Base-by-base conservation (phyloP, 257 asterid species). In the Plantago ovata region DNA sequence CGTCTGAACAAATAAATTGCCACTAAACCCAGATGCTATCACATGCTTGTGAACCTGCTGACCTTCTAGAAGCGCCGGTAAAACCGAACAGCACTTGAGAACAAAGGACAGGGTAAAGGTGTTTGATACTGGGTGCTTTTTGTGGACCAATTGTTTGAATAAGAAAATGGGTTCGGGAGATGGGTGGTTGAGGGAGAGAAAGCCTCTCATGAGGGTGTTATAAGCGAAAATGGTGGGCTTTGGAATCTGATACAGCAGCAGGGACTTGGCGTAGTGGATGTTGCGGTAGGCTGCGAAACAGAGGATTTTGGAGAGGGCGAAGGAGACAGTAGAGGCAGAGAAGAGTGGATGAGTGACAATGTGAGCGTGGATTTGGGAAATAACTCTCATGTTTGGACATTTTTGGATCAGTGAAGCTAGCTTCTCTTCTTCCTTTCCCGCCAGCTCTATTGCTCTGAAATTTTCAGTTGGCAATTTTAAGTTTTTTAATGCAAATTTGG, bases 51-150 rank as follows among this genome's bases (percentile, higher is more conserved):
- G 95, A n/a, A 86, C 79, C 66, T 86, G 95, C 43, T 42, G 20
- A 23, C 95, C 95, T 15, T 79, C 95, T 1, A 38, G 53, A 6
- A 70, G 61, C 59, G 87, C 84, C 40, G 80, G 19, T 46, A 83
- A 13, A 19, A 65, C n/a, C 50, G 95, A 73, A 23, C 93, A 86
- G 21, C 85, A 57, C 72, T 86, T 86, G 38, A 86, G 55, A 11
- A 83, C 93, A 57, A 79, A 86, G 0, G 89, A 81, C n/a, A 86
- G 48, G 1, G 95, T 86, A 24, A 79, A 86, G 13, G 87, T 74
- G 75, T 86, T 86, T 4, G 78, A 23, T 56, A 57, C 24, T 2
- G 89, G 87, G 60, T 69, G 81, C 20, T 62, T 71, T 22, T 53
- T 64, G 44, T 18, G 62, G 3, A 79, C 49, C 75, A 86, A 39